Evolutionary conservation across 2,329 filamentous ascomycete genomes (phyloP).

Genomic region (Fusarium xylarioides): DNA sequence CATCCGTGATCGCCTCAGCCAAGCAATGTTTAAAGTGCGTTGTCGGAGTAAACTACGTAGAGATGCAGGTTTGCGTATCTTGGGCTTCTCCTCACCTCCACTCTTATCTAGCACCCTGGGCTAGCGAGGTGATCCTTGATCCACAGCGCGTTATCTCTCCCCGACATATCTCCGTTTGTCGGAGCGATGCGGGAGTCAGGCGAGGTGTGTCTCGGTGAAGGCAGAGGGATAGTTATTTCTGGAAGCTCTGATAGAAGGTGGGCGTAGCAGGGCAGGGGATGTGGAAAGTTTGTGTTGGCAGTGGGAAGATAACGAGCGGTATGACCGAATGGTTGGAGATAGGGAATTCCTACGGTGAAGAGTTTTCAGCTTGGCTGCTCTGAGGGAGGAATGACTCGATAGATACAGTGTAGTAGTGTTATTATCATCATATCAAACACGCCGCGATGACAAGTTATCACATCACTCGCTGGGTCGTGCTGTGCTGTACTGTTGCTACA

Average conservation of each 20-base stretch:
- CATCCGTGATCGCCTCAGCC: not conserved
- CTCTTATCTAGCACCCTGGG: slow-evolving; percentile 22
- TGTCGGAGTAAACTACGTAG: slow-evolving; percentile 17
- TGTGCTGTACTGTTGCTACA: slow-evolving; percentile 1
- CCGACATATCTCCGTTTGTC: slow-evolving; percentile 23
- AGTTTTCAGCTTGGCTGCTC: not conserved
- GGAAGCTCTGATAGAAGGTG: slow-evolving; percentile 26
- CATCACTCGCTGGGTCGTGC: not conserved
- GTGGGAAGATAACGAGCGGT: not conserved
- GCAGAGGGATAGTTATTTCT: slow-evolving; percentile 8
- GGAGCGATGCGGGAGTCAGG: not conserved
- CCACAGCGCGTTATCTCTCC: slow-evolving; percentile 20
- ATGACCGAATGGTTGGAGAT: slow-evolving; percentile 1
- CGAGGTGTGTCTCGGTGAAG: slow-evolving; percentile 21
- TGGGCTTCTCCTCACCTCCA: slow-evolving; percentile 16
- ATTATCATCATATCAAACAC: not conserved
- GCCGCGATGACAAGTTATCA: not conserved
- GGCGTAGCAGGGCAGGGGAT: not conserved
- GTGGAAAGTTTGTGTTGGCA: not conserved
- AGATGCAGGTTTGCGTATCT: not conserved
- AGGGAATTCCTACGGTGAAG: slow-evolving; percentile 14
- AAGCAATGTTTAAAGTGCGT: slow-evolving; percentile 2
- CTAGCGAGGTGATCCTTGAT: not conserved
- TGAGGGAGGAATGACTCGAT: slow-evolving; percentile 4
- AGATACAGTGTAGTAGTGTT: not conserved